Conservation (phyloP, 345 rosid species). For the Bruguiera parviflora region DNA sequence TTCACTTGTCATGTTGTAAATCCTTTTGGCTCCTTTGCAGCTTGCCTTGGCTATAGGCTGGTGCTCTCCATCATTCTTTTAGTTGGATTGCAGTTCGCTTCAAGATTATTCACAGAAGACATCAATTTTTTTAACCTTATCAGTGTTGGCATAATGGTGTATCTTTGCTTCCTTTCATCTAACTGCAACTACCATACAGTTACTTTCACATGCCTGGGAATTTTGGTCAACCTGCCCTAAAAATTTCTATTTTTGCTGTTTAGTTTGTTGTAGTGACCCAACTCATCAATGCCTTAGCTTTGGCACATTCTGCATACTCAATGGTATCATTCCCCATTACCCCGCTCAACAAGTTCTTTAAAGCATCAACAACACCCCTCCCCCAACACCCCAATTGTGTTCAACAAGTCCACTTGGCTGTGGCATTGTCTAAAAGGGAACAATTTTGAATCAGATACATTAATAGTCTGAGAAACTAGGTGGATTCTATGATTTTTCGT, state of each 20-base stretch:
- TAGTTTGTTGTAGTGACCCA: constrained; percentile 29
- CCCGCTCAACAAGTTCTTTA: background rate
- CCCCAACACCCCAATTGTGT: no score
- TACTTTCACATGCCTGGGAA: background rate
- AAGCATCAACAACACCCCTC: background rate
- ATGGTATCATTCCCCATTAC: constrained; percentile 14
- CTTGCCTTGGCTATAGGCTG: constrained; percentile 17
- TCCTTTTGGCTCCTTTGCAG: constrained; percentile 10
- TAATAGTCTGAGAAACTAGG: background rate
- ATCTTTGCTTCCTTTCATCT: background rate
- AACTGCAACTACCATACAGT: background rate
- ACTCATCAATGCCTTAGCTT: constrained; percentile 26
- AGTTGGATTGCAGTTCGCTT: constrained; percentile 17
- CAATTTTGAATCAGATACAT: background rate
- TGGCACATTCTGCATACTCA: constrained; percentile 26
- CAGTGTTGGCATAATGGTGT: constrained; percentile 23
- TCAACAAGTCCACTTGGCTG: no score
- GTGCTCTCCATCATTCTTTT: constrained; percentile 12
- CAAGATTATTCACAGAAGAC: constrained; percentile 20
- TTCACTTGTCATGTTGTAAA: background rate
- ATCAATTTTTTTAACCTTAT: constrained; percentile 16
- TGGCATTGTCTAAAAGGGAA: no score
- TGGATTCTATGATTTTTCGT: background rate
- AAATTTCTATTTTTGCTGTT: background rate
- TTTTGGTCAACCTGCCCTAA: background rate